Evolutionary conservation across 2,329 filamentous ascomycete species (phyloP).

Genomic region (Arthrobotrys musiformis): DNA sequence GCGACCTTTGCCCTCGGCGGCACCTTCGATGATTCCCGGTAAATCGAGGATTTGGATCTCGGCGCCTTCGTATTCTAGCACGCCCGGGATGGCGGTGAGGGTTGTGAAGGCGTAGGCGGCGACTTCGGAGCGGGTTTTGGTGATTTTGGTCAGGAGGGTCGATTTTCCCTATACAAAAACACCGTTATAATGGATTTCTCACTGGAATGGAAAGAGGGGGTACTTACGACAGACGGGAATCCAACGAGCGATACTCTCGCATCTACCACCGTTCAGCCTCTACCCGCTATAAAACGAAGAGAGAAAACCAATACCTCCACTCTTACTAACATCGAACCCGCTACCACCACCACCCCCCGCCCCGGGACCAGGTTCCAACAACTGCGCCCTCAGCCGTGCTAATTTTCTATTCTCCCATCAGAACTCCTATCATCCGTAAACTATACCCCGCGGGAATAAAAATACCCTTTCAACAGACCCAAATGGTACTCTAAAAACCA

Average conservation of each 20-base stretch:
- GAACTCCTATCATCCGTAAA: no score
- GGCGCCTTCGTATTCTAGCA: conserved; percentile 95
- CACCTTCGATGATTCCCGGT: conserved; percentile 97
- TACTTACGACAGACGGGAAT: conserved; percentile 85
- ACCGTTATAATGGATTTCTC: background rate
- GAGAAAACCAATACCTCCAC: conserved; percentile 67
- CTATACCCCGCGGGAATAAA: no score
- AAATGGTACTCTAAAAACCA: conserved; percentile 85
- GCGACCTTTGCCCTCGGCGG: conserved; percentile 92
- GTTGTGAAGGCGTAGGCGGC: conserved; percentile 98
- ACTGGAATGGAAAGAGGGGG: background rate
- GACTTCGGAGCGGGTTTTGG: conserved; percentile 95
- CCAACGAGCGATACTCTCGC: conserved; percentile 96
- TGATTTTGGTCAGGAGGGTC: conserved; percentile 98
- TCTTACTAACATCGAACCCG: conserved; percentile 95
- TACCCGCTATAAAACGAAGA: background rate
- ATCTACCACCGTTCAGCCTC: conserved; percentile 66
- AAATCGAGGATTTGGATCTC: conserved; percentile 98
- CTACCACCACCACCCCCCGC: conserved; percentile 77
- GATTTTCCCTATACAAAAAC: conserved; percentile 78
- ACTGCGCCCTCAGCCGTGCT: conserved; percentile 89
- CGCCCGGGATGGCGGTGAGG: conserved; percentile 94
- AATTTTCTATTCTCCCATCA: conserved; percentile 82
- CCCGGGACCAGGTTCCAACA: conserved; percentile 87
- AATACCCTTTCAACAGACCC: conserved; percentile 92